Evolutionary conservation across 495 filamentous ascomycete species (phyloP).

Genomic region (Talaromyces proteolyticus): DNA sequence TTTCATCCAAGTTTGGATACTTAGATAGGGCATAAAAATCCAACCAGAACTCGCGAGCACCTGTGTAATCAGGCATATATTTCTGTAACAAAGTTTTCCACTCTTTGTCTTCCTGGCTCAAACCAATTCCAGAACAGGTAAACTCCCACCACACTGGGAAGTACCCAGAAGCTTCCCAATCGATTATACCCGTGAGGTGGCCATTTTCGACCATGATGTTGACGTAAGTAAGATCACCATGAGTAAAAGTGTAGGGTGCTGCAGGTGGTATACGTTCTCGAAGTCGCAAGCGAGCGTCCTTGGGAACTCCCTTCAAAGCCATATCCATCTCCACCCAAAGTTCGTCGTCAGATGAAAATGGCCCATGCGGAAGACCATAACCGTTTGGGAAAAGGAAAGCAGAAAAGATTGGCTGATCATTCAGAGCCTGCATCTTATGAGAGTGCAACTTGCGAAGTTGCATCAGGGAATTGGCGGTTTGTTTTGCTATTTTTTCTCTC

Average conservation of each 20-base stretch:
- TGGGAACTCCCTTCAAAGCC: constrained; percentile 12
- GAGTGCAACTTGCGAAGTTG: constrained; percentile 23
- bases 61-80: constrained; percentile 17
- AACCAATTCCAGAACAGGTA: constrained; percentile 5
- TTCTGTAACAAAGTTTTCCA: constrained; percentile 15
- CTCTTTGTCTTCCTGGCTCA: constrained; percentile 11
- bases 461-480: constrained; percentile 19
- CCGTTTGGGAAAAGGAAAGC: constrained; percentile 10
- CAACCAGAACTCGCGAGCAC: constrained; percentile 9
- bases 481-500: constrained; percentile 18
- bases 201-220: constrained; percentile 25
- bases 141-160: constrained; percentile 30
- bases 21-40: constrained; percentile 9
- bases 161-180: constrained; percentile 28
- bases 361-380: constrained; percentile 15
- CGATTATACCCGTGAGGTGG: constrained; percentile 20
- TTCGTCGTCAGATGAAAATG: constrained; percentile 16
- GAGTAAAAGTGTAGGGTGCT: constrained; percentile 23
- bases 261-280: constrained; percentile 16
- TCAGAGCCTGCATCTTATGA: constrained; percentile 15
- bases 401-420: constrained; percentile 11
- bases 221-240: constrained; percentile 18
- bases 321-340: constrained; percentile 18
- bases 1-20: constrained; percentile 10
- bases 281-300: constrained; percentile 9